Evolutionary conservation across 306 rosid genomes (phyloP), one percentile per base, ranked within the genome.

Genomic region (Vigna unguiculata): DNA sequence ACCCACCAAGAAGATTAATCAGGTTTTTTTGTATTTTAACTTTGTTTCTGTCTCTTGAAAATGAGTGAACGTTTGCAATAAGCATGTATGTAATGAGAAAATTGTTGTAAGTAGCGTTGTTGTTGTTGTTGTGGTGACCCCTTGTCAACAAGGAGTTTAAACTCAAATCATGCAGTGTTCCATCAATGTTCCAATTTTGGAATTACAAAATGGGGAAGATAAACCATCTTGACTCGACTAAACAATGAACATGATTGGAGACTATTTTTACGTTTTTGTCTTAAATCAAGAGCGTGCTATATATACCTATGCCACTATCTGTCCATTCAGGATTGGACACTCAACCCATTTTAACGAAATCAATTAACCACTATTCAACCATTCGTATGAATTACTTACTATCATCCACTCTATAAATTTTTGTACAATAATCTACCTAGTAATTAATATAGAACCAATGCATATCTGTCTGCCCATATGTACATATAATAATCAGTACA

Each of bases 141-240:
- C 71, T 80, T 67, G 78, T 84, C 82, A 76, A 69, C 49, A 70
- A 60, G 63, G 66, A 25, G 77, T 77, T 78, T 49, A 78, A 79
- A 69, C 77, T 83, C 46, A 73, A 61, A 81, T 73, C 75, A 81
- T 75, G 83, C 76, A 83, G 78, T 80, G 82, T 87, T 75, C 30
- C 81, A 80, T 88, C 95, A 78, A 79, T 77, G 69, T 86, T 79
- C 97, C 81, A 72, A 62, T 41, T 74, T 71, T 79, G 84, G 90
- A 62, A 81, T 49, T 74, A 21, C 89, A 87, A 66, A 25, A 15
- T 70, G 72, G 83, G 60, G 52, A 80, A 78, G 91, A 83, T 85
- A 88, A 90, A 64, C 86, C 86, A 75, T 65, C 88, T 87, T 91
- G 96, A 84, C 90, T 87, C 24, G 80, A 85, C 96, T 67, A 85